phyloP scores from a whole-genome alignment of 2,329 filamentous ascomycete genomes.

The Aschersonia sp. region DNA sequence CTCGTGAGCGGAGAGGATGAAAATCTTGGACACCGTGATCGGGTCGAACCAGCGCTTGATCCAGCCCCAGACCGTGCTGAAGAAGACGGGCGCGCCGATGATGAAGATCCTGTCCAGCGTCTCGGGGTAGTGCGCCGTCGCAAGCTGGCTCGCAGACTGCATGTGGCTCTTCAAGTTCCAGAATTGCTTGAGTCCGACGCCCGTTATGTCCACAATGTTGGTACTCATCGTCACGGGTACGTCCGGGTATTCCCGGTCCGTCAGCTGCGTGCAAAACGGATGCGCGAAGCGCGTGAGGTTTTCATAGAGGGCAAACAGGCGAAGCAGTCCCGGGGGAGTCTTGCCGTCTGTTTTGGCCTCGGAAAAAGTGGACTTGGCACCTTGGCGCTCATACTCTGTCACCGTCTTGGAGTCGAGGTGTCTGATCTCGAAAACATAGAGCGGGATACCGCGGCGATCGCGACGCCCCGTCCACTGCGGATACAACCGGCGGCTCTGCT shows the following conservation, averaged over 20 bases:
- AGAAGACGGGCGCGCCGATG: conserved; percentile 80
- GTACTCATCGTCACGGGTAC: conserved; percentile 87
- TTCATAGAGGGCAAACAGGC: conserved; percentile 86
- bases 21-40: conserved; percentile 90
- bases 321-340: conserved; percentile 60
- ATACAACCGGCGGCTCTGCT: conserved; percentile 67
- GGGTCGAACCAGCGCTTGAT: conserved; percentile 93
- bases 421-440: conserved; percentile 81
- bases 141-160: conserved; percentile 78
- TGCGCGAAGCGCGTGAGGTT: conserved; percentile 78
- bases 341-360: conserved; percentile 51
- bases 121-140: conserved; percentile 90
- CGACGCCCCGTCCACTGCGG: conserved; percentile 90
- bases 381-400: conserved; percentile 56
- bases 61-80: conserved; percentile 89
- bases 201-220: conserved; percentile 87
- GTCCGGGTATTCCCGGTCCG: conserved; percentile 53
- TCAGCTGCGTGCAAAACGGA: conserved; percentile 66
- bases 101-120: conserved; percentile 58
- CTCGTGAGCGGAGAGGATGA: conserved; percentile 63
- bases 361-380: conserved; percentile 39
- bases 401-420: conserved; percentile 74
- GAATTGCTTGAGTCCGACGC: conserved; percentile 81
- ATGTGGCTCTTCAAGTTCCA: conserved; percentile 92
- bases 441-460: conserved; percentile 78